These are phyloP conservation scores for Trichoderma sp. DNA, from an alignment of 2,329 filamentous ascomycete species.

Conservation along the genomic window DNA sequence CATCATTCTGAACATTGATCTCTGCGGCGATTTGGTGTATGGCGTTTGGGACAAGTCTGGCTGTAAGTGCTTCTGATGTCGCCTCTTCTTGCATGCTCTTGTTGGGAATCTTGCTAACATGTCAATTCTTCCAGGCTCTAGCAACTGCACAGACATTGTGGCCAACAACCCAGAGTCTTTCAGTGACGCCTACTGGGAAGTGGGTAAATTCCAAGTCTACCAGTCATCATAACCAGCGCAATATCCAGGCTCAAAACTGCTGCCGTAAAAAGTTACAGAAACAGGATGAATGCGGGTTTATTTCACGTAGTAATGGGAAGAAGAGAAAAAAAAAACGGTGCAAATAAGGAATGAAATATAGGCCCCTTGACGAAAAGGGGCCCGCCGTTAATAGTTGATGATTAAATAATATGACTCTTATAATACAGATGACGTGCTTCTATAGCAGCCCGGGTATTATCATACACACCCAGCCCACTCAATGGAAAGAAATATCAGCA, in stretches of 20 bases:
- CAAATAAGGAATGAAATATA: background rate
- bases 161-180: conserved; percentile 59
- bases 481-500: background rate
- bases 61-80: conserved; percentile 37
- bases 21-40: conserved; percentile 61
- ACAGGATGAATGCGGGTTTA: background rate
- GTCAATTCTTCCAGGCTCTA: conserved; percentile 44
- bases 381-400: background rate
- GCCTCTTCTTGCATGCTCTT: too few relatives aligned
- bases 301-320: conserved; percentile 1
- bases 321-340: background rate
- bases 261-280: background rate
- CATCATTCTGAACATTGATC: conserved; percentile 66
- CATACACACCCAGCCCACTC: conserved; percentile 1
- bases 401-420: background rate
- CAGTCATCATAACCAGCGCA: conserved; percentile 33
- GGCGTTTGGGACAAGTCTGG: conserved; percentile 49
- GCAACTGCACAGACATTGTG: conserved; percentile 59
- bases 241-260: background rate
- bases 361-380: background rate
- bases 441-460: conserved; percentile 21
- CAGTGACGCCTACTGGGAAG: conserved; percentile 65
- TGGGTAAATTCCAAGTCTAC: conserved; percentile 62
- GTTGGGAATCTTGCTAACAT: background rate
- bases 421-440: conserved; percentile 15